phyloP scores from a whole-genome alignment of 305 asterid species.

The Fraxinus latifolia region DNA sequence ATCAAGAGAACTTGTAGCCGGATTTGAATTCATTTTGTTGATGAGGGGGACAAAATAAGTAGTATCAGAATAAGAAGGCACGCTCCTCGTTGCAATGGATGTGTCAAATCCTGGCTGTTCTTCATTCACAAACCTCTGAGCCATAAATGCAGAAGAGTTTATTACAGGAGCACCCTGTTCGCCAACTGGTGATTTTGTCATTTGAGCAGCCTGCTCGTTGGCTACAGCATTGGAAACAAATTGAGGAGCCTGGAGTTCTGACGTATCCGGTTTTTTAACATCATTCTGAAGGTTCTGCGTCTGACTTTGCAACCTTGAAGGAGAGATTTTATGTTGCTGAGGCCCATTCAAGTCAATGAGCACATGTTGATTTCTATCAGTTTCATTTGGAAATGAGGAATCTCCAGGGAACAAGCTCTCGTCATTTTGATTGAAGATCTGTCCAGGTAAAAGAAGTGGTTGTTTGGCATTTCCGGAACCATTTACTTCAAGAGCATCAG shows the following conservation, averaged over 20 bases:
- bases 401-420: slow-evolving; percentile 38
- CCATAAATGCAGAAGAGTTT: slow-evolving; percentile 23
- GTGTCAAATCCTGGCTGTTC: slow-evolving; percentile 32
- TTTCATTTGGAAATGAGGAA: slow-evolving; percentile 34
- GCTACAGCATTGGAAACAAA: slow-evolving; percentile 32
- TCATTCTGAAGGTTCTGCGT: slow-evolving; percentile 36
- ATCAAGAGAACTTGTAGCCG: slow-evolving; percentile 23
- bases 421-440: slow-evolving; percentile 36
- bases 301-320: slow-evolving; percentile 35
- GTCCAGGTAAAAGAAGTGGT: slow-evolving; percentile 42
- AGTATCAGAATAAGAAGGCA: slow-evolving; percentile 31
- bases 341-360: slow-evolving; percentile 38
- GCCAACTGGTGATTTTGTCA: slow-evolving; percentile 24
- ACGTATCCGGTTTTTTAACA: slow-evolving; percentile 38
- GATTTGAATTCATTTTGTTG: slow-evolving; percentile 18
- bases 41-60: slow-evolving; percentile 22
- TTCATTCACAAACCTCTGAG: slow-evolving; percentile 37
- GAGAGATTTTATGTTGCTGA: slow-evolving; percentile 28
- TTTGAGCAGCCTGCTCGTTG: slow-evolving; percentile 39
- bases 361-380: slow-evolving; percentile 28
- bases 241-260: slow-evolving; percentile 34
- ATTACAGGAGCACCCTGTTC: slow-evolving; percentile 21
- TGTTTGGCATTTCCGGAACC: slow-evolving; percentile 31
- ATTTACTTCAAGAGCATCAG: slow-evolving; percentile 38
- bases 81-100: slow-evolving; percentile 28